A percentile compares a stretch with the other conserved stretches of the same genome.
Conservation (phyloP, 805 yeast genomes). For the Clavispora santaluciae region DNA sequence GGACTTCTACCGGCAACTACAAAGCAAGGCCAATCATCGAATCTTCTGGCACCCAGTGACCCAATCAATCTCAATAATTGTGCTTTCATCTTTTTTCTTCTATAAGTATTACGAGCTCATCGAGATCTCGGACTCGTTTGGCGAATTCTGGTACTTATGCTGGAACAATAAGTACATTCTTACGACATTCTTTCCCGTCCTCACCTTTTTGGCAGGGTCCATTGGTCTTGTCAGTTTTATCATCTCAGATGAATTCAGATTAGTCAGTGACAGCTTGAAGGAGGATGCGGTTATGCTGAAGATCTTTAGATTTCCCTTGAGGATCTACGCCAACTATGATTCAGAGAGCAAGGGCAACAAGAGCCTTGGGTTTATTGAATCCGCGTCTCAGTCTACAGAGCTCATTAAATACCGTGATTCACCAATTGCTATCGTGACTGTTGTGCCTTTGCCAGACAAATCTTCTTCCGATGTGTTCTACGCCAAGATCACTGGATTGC, state of each 20-base stretch:
- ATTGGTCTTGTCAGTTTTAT: conserved; percentile 36
- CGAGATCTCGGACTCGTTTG: conserved; percentile 24
- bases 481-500: conserved; percentile 52
- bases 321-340: conserved; percentile 36
- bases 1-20: conserved; percentile 50
- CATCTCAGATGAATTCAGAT: conserved; percentile 46
- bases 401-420: conserved; percentile 60
- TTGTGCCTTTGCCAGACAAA: conserved; percentile 36
- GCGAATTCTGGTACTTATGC: conserved; percentile 24
- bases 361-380: conserved; percentile 22
- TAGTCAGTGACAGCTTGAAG: conserved; percentile 27
- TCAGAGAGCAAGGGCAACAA: conserved; percentile 17
- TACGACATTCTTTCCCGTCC: conserved; percentile 31
- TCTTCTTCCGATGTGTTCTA: conserved; percentile 38
- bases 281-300: conserved; percentile 19
- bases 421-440: conserved; percentile 62
- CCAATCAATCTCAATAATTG: conserved; percentile 12
- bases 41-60: conserved; percentile 46
- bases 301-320: conserved; percentile 50
- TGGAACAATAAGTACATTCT: conserved; percentile 20
- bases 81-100: conserved; percentile 7
- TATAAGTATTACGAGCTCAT: conserved; percentile 28
- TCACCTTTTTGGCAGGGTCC: conserved; percentile 32
- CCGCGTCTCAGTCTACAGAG: conserved; percentile 44
- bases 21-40: conserved; percentile 41